Percentiles rank a stretch among this genome's conserved stretches.
Conservation (phyloP, 164 flowering plant species). For the Tetracentron sinense region DNA sequence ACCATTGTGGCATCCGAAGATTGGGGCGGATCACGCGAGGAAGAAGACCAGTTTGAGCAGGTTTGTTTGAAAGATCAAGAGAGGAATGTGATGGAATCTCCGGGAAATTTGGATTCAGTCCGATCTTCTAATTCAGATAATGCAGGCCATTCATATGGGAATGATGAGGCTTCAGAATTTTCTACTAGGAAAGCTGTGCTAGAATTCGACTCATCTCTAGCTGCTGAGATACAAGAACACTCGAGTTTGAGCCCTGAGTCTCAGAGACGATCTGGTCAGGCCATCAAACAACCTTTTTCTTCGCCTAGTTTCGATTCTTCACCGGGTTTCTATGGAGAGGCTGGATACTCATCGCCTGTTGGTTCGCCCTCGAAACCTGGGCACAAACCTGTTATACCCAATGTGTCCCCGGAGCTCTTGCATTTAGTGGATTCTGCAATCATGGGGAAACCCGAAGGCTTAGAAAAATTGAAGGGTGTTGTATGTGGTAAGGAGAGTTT, state of each 20-base stretch:
- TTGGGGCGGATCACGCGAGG: slow-evolving; percentile 21
- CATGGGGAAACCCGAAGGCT: slow-evolving; percentile 89
- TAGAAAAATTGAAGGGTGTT: slow-evolving; percentile 72
- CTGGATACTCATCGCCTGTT: slow-evolving; percentile 46
- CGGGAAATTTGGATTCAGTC: slow-evolving; percentile 21
- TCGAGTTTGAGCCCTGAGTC: slow-evolving; percentile 34
- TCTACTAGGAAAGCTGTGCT: slow-evolving; percentile 16
- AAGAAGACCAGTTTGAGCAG: slow-evolving; percentile 77
- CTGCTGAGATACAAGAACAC: slow-evolving; percentile 31
- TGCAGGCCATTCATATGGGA: slow-evolving; percentile 30
- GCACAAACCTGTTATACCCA: slow-evolving; percentile 65
- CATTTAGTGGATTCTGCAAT: slow-evolving; percentile 98
- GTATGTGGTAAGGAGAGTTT: slow-evolving; percentile 69
- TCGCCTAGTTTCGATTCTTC: slow-evolving; percentile 55
- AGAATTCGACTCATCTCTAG: slow-evolving; percentile 36
- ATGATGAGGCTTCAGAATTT: slow-evolving; percentile 32
- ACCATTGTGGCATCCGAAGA: slow-evolving; percentile 16
- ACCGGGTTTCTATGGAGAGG: slow-evolving; percentile 31
- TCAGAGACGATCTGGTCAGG: slow-evolving; percentile 24
- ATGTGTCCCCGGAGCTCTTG: slow-evolving; percentile 92
- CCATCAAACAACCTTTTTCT: slow-evolving; percentile 36
- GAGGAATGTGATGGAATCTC: slow-evolving; percentile 26
- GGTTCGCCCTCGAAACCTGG: slow-evolving; percentile 59
- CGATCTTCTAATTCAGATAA: slow-evolving; percentile 35
- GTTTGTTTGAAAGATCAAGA: slow-evolving; percentile 74